Evolutionary conservation across 805 yeast species (phyloP).

Genomic region (Wickerhamiella domercqiae): DNA sequence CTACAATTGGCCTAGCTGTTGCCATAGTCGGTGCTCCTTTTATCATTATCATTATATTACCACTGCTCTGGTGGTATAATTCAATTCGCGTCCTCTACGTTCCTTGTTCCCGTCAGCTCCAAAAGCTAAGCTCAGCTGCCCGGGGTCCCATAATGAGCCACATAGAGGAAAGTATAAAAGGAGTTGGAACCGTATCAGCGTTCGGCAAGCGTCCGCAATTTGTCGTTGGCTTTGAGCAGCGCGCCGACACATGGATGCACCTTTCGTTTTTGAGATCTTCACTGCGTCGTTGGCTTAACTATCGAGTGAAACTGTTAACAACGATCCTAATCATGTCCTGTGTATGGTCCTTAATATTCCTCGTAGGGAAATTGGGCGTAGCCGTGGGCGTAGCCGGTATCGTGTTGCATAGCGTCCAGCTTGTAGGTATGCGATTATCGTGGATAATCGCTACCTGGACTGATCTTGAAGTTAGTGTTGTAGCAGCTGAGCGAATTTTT

Average conservation of each 20-base stretch:
- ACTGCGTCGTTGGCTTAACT: slow-evolving; percentile 38
- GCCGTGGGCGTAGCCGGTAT: slow-evolving; percentile 86
- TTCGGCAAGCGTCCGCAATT: slow-evolving; percentile 46
- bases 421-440: slow-evolving; percentile 66
- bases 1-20: slow-evolving; percentile 48
- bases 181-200: slow-evolving; percentile 56
- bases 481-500: slow-evolving; percentile 67
- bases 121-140: slow-evolving; percentile 46
- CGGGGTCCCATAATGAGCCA: slow-evolving; percentile 61
- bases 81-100: slow-evolving; percentile 49
- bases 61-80: slow-evolving; percentile 42
- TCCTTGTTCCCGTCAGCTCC: slow-evolving; percentile 52
- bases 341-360: slow-evolving; percentile 51
- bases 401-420: slow-evolving; percentile 71
- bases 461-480: slow-evolving; percentile 83
- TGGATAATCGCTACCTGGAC: slow-evolving; percentile 89
- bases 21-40: slow-evolving; percentile 77
- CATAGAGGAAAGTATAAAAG: slow-evolving; percentile 58
- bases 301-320: slow-evolving; percentile 84
- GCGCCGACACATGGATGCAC: slow-evolving; percentile 14
- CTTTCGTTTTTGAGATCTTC: slow-evolving; percentile 56
- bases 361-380: slow-evolving; percentile 38
- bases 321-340: slow-evolving; percentile 66
- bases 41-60: slow-evolving; percentile 50
- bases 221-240: slow-evolving; percentile 29